Evolutionary conservation across 495 filamentous ascomycete species (phyloP), one percentile per base, ranked within the genome.

Genomic region (Penicillium desertorum): DNA sequence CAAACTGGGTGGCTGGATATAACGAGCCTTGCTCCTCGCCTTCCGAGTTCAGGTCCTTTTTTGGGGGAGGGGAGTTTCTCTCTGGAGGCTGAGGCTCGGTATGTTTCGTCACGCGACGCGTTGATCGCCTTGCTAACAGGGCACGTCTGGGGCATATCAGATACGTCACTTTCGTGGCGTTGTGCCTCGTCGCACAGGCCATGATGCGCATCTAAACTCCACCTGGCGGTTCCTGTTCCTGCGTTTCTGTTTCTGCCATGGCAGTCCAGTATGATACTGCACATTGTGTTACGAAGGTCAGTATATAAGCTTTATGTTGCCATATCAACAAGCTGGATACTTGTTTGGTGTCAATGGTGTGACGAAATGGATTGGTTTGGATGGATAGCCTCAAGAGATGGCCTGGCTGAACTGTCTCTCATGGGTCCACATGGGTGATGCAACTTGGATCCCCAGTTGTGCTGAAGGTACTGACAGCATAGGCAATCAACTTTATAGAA

Each of bases 81-180:
- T 17, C 36, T 39, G 6, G 36, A 12, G 36, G 39, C 25, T 30
- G 37, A 29, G 37, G n/a, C 25, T 22, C n/a, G 34, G 37, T 27
- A 27, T 11, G 27, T 43, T 25, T 37, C 14, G 5, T 23, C 27
- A 19, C 14, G 42, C 25, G 36, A 20, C 11, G 2, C 17, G 8
- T 39, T 39, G 23, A 44, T 55, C 43, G 44, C 5, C n/a, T 34
- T 19, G 43, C 22, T 16, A 46, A 46, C 22, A 19, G n/a, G 32
- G 19, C 44, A 39, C 32, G 25, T 32, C 27, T 17, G 12, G n/a
- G 47, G 30, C 12, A 30, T 59, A 48, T 48, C 29, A 12, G 65
- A 68, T 57, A 44, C 54, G 50, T 68, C 65, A 61, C 42, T 68
- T 62, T 27, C n/a, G 56, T 51, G 59, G 57, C 57, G 55, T 44